Percentiles rank a stretch among this genome's conserved stretches.
phyloP scores from a whole-genome alignment of 495 filamentous ascomycete genomes.

The Acidomyces sp. region DNA sequence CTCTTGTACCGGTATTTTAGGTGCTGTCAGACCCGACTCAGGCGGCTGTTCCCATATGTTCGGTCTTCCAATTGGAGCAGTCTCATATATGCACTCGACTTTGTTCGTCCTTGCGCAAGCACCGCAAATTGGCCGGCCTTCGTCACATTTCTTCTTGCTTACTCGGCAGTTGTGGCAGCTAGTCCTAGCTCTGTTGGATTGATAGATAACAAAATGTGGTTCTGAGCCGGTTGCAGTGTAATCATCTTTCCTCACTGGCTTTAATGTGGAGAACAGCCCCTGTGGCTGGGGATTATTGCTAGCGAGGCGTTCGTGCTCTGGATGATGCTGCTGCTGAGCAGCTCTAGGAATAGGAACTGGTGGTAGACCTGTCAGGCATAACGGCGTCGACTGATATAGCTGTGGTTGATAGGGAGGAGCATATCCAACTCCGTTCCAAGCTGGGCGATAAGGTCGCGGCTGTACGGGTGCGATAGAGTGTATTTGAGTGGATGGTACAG shows the following conservation, averaged over 20 bases:
- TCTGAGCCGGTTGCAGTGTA: background rate
- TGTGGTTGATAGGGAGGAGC: slow-evolving; percentile 7
- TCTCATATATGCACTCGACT: slow-evolving; percentile 3
- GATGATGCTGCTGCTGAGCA: background rate
- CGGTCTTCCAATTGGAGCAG: slow-evolving; percentile 1
- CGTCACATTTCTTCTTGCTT: slow-evolving; percentile 12
- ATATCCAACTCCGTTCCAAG: background rate
- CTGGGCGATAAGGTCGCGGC: background rate
- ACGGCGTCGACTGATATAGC: background rate
- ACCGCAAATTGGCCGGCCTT: slow-evolving; percentile 4
- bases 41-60: too few species aligned
- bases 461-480: background rate
- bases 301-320: background rate
- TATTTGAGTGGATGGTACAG: background rate
- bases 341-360: slow-evolving; percentile 3
- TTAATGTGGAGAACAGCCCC: slow-evolving; percentile 10
- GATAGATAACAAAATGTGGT: slow-evolving; percentile 6
- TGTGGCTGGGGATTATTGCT: background rate
- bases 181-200: slow-evolving; percentile 1
- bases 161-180: slow-evolving; percentile 10
- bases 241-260: slow-evolving; percentile 4
- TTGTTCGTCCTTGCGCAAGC: slow-evolving; percentile 3
- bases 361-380: background rate
- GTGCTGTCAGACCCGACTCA: too few species aligned
- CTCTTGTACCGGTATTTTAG: too few species aligned